Percentiles rank a stretch among this genome's conserved stretches.
Evolutionary conservation across 2,329 filamentous ascomycete species (phyloP).

Genomic region (Alternaria arborescens): DNA sequence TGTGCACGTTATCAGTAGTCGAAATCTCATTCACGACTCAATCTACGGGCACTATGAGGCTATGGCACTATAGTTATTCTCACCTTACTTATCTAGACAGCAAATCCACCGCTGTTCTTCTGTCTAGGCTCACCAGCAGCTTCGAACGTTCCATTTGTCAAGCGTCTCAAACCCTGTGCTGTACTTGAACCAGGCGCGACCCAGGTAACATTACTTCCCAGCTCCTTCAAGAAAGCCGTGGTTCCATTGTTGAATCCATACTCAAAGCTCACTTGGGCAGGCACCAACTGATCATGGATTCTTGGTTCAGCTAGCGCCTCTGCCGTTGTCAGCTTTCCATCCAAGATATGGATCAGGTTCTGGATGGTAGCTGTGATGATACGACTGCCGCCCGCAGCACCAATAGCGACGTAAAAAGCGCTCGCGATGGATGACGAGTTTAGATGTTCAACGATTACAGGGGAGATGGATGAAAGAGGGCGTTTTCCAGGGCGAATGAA

Average conservation of each 20-base stretch:
- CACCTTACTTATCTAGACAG: constrained; percentile 47
- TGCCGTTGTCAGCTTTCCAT: constrained; percentile 67
- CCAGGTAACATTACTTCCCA: constrained; percentile 78
- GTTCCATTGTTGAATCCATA: constrained; percentile 71
- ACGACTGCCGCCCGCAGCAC: constrained; percentile 80
- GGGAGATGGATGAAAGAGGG: constrained; percentile 82
- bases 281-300: constrained; percentile 83
- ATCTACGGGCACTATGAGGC: background rate
- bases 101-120: constrained; percentile 72
- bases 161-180: constrained; percentile 73
- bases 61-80: background rate
- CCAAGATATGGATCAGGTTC: constrained; percentile 75
- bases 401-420: constrained; percentile 71
- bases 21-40: background rate
- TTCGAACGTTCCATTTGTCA: constrained; percentile 75
- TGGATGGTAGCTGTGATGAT: constrained; percentile 85
- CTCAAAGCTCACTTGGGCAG: constrained; percentile 74
- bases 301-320: constrained; percentile 72
- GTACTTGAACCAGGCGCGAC: constrained; percentile 70
- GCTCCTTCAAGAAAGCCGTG: constrained; percentile 67
- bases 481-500: constrained; percentile 83
- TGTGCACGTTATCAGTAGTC: background rate
- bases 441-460: constrained; percentile 74
- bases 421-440: constrained; percentile 58
- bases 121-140: constrained; percentile 80